phyloP scores from a whole-genome alignment of 495 filamentous ascomycete species.

The Patellaria atrata region DNA sequence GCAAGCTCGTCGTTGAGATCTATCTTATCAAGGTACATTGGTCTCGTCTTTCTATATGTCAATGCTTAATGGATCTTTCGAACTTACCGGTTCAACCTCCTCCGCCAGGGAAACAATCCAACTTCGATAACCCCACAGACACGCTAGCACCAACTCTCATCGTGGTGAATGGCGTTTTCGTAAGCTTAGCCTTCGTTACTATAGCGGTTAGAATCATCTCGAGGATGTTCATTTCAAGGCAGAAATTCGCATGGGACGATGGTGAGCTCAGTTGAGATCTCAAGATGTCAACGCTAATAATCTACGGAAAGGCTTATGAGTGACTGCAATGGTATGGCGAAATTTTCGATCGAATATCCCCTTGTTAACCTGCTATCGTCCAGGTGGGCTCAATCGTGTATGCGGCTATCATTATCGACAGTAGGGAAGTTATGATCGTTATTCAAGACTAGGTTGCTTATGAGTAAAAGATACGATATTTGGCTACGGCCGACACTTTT shows the following conservation, averaged over 20 bases:
- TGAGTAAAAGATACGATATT: too few relatives aligned
- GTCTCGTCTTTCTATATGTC: too few relatives aligned
- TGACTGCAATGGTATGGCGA: too few relatives aligned
- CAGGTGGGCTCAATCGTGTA: conserved; percentile 1
- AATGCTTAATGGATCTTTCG: conserved; percentile 2
- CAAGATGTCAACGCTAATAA: too few relatives aligned
- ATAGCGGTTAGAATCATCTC: background rate
- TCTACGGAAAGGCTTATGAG: too few relatives aligned
- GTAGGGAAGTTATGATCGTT: too few relatives aligned
- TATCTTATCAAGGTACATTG: too few relatives aligned
- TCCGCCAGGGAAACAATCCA: background rate
- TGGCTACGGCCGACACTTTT: conserved; percentile 3
- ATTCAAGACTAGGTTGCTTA: too few relatives aligned
- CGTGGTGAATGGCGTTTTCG: conserved; percentile 1
- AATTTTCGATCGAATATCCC: too few relatives aligned
- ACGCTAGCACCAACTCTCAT: background rate
- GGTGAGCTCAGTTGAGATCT: too few relatives aligned
- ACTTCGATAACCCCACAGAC: background rate
- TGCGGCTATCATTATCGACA: background rate
- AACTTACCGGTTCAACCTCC: background rate
- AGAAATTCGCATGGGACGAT: conserved; percentile 1
- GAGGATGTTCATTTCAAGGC: conserved; percentile 1
- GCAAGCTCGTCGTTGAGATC: too few relatives aligned
- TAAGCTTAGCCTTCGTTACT: background rate
- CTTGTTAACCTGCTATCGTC: background rate